These are phyloP conservation scores for Sporothrix variecibatus DNA, from an alignment of 2,329 filamentous ascomycete species.

Conservation along the genomic window DNA sequence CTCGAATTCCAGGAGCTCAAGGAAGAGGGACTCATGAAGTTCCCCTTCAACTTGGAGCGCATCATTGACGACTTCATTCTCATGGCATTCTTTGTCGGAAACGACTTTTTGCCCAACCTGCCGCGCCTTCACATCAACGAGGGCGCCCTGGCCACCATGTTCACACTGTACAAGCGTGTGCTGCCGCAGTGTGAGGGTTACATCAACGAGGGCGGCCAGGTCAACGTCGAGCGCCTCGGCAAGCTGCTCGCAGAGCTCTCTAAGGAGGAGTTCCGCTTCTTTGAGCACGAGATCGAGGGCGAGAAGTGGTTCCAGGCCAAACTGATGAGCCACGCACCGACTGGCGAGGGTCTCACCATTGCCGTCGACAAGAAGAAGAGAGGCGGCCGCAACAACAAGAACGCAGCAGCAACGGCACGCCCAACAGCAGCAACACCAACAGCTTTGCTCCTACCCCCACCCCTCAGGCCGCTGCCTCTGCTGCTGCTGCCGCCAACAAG, in stretches of 20 bases:
- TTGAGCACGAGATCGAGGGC: constrained; percentile 86
- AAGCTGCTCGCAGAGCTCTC: constrained; percentile 80
- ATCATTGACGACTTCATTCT: constrained; percentile 99
- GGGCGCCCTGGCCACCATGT: constrained; percentile 95
- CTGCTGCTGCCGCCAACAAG: constrained; percentile 46
- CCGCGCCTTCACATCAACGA: constrained; percentile 98
- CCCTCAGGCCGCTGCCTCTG: background rate
- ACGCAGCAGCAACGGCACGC: constrained; percentile 29
- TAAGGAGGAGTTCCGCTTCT: constrained; percentile 88
- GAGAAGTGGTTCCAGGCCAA: constrained; percentile 92
- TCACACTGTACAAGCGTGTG: constrained; percentile 90
- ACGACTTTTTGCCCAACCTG: constrained; percentile 97
- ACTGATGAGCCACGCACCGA: constrained; percentile 57
- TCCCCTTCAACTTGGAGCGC: constrained; percentile 89
- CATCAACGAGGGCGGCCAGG: constrained; percentile 92
- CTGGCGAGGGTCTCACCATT: constrained; percentile 55
- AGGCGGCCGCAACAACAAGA: background rate
- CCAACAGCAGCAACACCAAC: constrained; percentile 34
- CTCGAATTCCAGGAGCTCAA: constrained; percentile 94
- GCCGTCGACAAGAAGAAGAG: constrained; percentile 26
- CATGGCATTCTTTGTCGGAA: constrained; percentile 99
- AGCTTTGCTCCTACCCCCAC: constrained; percentile 24
- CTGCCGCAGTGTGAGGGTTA: constrained; percentile 87
- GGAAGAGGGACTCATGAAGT: constrained; percentile 67
- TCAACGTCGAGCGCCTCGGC: constrained; percentile 79